Evolutionary conservation across 768 basidiomycete genomes (phyloP).

Genomic region (Psilocybe sp.): DNA sequence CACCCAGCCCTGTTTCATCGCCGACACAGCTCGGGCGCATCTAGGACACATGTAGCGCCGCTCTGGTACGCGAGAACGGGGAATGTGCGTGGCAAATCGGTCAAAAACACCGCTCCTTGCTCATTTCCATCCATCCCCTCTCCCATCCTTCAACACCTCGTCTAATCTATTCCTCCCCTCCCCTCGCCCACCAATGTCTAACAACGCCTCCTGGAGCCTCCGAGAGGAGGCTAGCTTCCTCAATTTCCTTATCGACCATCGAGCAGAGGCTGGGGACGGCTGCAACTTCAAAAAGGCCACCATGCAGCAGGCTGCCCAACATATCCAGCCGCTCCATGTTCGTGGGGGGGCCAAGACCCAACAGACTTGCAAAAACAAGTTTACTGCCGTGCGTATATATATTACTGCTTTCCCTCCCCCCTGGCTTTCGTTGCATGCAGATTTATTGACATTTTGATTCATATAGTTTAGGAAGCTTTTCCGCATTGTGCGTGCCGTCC

Average conservation of each 20-base stretch:
- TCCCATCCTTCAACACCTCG: too few species aligned
- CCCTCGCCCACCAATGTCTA: too few species aligned
- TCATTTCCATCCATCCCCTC: too few species aligned
- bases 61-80: too few species aligned
- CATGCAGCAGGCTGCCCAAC: conserved; percentile 6
- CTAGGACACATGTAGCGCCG: too few species aligned
- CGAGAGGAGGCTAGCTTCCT: conserved; percentile 15
- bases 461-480: conserved; percentile 11
- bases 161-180: too few species aligned
- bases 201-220: conserved; percentile 5
- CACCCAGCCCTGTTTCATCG: too few species aligned
- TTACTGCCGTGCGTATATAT: conserved; percentile 6
- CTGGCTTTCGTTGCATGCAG: background rate
- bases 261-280: conserved; percentile 23
- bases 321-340: conserved; percentile 5
- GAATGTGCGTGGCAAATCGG: too few species aligned
- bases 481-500: conserved; percentile 3
- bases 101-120: too few species aligned
- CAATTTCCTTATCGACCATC: conserved; percentile 17
- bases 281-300: conserved; percentile 17
- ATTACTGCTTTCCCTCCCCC: background rate
- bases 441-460: background rate
- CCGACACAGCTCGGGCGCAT: too few species aligned
- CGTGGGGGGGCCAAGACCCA: conserved; percentile 10
- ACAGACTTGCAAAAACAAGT: conserved; percentile 14